Evolutionary conservation across 306 rosid genomes (phyloP).

Genomic region (Cicer chorassanicum): DNA sequence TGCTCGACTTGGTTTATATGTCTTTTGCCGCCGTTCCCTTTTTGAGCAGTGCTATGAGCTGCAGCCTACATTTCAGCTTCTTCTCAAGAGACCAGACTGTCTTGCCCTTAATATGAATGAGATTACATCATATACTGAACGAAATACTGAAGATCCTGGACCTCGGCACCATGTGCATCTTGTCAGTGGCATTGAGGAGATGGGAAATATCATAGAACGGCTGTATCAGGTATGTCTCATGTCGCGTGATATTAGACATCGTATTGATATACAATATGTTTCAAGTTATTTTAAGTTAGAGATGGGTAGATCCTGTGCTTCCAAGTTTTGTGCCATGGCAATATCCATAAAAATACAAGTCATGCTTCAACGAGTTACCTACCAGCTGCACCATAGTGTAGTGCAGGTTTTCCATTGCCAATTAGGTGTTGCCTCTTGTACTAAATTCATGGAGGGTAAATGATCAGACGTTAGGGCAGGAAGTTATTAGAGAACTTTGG

Average conservation of each 20-base stretch:
- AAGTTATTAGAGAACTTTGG: background rate
- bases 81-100: slow-evolving; percentile 87
- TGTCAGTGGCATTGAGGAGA: slow-evolving; percentile 87
- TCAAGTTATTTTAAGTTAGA: no score
- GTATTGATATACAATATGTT: background rate
- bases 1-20: slow-evolving; percentile 93
- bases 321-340: background rate
- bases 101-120: slow-evolving; percentile 81
- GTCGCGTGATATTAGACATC: slow-evolving; percentile 16
- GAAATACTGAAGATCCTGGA: slow-evolving; percentile 68
- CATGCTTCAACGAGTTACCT: background rate
- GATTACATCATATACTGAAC: slow-evolving; percentile 67
- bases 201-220: slow-evolving; percentile 66
- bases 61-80: slow-evolving; percentile 92
- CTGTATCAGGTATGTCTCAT: slow-evolving; percentile 69
- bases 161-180: slow-evolving; percentile 65
- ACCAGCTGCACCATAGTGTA: background rate
- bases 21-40: slow-evolving; percentile 92
- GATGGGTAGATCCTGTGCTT: no score
- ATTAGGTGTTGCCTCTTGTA: background rate
- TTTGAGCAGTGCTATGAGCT: slow-evolving; percentile 96
- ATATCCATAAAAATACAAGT: background rate
- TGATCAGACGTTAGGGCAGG: background rate
- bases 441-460: slow-evolving; percentile 2
- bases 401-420: slow-evolving; percentile 1